Conservation (phyloP, 2,329 filamentous ascomycete genomes). For the Aureobasidium melanogenum region DNA sequence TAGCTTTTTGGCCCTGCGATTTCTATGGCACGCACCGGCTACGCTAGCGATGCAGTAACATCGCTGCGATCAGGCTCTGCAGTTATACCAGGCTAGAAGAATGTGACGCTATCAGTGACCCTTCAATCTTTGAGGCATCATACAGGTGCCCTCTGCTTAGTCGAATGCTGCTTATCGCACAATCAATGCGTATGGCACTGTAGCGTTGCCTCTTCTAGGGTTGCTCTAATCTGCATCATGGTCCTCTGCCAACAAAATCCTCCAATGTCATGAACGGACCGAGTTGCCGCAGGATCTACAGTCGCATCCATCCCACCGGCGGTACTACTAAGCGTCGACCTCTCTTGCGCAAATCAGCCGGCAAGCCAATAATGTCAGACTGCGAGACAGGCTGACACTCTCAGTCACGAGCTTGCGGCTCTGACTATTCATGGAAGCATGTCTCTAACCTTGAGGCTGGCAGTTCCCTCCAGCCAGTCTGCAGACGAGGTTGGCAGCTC, state of each 20-base stretch:
- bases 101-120: background rate
- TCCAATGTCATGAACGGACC: background rate
- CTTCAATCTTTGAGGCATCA: background rate
- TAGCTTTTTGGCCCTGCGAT: background rate
- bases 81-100: background rate
- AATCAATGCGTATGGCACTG: background rate
- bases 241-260: background rate
- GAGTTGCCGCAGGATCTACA: slow-evolving; percentile 6
- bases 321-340: background rate
- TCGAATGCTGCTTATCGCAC: background rate
- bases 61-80: background rate
- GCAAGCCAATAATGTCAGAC: background rate
- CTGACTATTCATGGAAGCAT: background rate
- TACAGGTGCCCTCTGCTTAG: background rate
- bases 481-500: background rate
- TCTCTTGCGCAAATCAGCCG: background rate
- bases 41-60: background rate
- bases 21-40: background rate
- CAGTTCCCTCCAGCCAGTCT: background rate
- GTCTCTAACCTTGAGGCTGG: background rate
- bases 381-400: background rate
- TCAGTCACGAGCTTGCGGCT: background rate
- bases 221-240: background rate
- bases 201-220: background rate
- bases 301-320: background rate